Base-by-base conservation (phyloP, 2,329 filamentous ascomycete genomes). In the Venturia aucupariae region DNA sequence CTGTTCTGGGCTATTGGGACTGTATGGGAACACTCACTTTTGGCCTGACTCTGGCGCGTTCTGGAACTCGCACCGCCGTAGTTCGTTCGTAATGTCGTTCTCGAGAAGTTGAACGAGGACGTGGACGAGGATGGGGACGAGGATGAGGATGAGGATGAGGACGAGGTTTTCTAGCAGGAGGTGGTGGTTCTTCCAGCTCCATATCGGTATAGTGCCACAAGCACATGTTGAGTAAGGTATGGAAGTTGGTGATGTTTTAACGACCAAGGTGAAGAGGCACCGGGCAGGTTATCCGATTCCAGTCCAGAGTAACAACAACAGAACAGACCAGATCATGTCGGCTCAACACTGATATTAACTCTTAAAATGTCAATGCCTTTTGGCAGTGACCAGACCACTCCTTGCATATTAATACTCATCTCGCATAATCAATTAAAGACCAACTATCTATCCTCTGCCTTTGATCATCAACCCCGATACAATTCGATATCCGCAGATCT, bases 181-280 rank as follows among this genome's bases (percentile, higher is more conserved):
- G 51, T 57, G 27, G 30, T 57, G 51, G 51, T n/a, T 57, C 51
- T 19, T 57, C 51, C 30, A 57, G 35, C 7, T 57, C 51, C 3
- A 57, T 57, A 57, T 57, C 51, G 27, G 51, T 35, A 35, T 35
- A 57, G 22, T 57, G 30, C 51, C 51, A 57, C 15, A 57, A 57
- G 17, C 51, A 57, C 51, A 57, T 57, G 5, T 57, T 35, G 51
- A 57, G 15, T 15, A 27, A 5, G 17, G 15, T 35, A 8, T n/a
- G 51, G 7, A 38, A 38, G 35, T 32, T 27, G 51, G 51, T 57
- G 51, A 35, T 57, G 5, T 8, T 57, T 55, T 35, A 30, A 57
- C 10, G 8, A 7, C 3, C 10, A n/a, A 35, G 27, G 17, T 2
- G 24, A n/a, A 32, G 27, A 35, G 27, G 19, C n/a, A n/a, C n/a